Conservation (phyloP, 306 rosid species). For the Cucurbita moschata region DNA sequence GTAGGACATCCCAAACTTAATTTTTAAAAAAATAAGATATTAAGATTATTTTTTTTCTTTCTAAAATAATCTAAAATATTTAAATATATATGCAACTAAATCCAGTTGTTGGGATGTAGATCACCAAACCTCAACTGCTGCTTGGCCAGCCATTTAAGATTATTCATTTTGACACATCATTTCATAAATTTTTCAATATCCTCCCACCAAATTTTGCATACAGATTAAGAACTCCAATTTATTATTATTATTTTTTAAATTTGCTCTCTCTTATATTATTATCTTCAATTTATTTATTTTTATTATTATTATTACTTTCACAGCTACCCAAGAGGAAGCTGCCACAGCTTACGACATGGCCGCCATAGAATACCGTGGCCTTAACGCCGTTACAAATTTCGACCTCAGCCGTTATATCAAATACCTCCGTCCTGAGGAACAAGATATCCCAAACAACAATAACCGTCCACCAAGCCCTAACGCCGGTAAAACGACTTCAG, state of each 20-base stretch:
- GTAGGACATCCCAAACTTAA: too few species aligned
- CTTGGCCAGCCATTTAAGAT: constrained; percentile 25
- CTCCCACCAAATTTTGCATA: constrained; percentile 19
- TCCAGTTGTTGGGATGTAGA: constrained; percentile 50
- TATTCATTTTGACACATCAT: not conserved
- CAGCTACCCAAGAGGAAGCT: constrained; percentile 97
- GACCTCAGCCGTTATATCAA: constrained; percentile 67
- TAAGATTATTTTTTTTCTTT: too few species aligned
- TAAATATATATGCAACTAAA: constrained; percentile 23
- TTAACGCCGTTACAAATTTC: constrained; percentile 86
- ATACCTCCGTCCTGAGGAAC: constrained; percentile 24
- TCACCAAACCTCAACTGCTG: constrained; percentile 79
- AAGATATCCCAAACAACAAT: constrained; percentile 1
- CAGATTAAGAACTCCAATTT: constrained; percentile 9
- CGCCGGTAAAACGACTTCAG: not conserved
- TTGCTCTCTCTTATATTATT: too few species aligned
- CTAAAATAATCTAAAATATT: not conserved
- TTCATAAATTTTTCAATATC: not conserved
- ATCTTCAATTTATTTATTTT: too few species aligned
- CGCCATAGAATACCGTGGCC: constrained; percentile 77
- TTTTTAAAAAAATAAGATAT: too few species aligned
- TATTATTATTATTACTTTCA: not conserved
- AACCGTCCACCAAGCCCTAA: constrained; percentile 10
- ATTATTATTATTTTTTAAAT: not conserved
- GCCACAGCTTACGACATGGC: constrained; percentile 88